These are phyloP conservation scores for Phytophthora uliginosa DNA, from an alignment of 352 stramenopile species.

Conservation along the genomic window DNA sequence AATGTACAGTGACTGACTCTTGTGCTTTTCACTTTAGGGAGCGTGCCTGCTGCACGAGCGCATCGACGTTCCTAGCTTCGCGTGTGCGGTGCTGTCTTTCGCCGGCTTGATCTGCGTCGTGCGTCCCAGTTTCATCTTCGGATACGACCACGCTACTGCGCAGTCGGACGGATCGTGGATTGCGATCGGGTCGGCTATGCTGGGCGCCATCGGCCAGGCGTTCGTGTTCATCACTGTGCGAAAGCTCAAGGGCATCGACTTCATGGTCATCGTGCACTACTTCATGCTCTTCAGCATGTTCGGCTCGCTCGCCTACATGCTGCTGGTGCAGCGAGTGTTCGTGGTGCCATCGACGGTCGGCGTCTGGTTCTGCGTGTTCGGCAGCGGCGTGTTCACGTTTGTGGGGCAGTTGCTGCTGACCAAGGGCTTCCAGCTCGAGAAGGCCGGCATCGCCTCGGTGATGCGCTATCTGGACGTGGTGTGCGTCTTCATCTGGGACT, in stretches of 20 bases:
- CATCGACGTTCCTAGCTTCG: constrained; percentile 54
- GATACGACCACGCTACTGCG: constrained; percentile 52
- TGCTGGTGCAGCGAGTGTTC: constrained; percentile 62
- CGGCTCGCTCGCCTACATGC: constrained; percentile 62
- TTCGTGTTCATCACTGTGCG: constrained; percentile 81
- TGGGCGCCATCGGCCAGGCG: constrained; percentile 69
- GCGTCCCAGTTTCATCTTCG: constrained; percentile 62
- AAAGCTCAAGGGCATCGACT: constrained; percentile 63
- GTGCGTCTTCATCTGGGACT: constrained; percentile 88
- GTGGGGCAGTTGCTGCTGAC: constrained; percentile 78
- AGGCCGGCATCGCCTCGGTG: constrained; percentile 84
- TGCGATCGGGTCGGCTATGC: constrained; percentile 56
- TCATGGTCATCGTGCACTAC: constrained; percentile 82
- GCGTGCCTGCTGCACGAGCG: constrained; percentile 53
- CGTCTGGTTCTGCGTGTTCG: constrained; percentile 63
- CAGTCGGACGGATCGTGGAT: constrained; percentile 59
- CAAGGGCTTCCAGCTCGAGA: constrained; percentile 87
- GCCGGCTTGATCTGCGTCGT: constrained; percentile 64
- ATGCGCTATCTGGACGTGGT: constrained; percentile 90
- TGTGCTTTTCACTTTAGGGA: constrained; percentile 28
- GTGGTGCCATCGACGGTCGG: constrained; percentile 47
- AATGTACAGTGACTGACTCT: background rate
- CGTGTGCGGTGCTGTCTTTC: constrained; percentile 57
- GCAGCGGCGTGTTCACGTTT: constrained; percentile 76
- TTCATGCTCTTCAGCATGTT: constrained; percentile 77